A percentile compares a stretch with the other conserved stretches of the same genome.
Conservation (phyloP, 176 grass and related monocot genomes). For the Pontederia paniculata region DNA sequence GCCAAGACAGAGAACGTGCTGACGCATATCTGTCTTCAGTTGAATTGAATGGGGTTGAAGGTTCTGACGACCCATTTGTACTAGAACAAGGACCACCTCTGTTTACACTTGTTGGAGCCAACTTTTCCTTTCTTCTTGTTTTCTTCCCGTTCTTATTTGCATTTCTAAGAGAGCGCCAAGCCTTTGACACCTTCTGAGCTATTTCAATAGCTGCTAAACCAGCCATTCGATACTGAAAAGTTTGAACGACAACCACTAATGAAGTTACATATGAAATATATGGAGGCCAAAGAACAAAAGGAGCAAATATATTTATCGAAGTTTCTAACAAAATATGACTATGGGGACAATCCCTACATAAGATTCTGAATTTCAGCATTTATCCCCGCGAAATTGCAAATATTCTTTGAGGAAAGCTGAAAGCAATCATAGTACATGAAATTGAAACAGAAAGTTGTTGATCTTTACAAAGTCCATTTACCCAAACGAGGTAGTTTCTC, state of each 20-base stretch:
- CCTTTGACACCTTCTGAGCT: slow-evolving; percentile 90
- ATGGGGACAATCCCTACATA: too few species aligned
- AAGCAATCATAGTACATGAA: too few species aligned
- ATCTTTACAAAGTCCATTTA: too few species aligned
- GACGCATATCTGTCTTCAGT: slow-evolving; percentile 63
- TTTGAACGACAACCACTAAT: slow-evolving; percentile 7
- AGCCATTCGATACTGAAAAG: slow-evolving; percentile 76
- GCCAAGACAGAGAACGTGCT: slow-evolving; percentile 62
- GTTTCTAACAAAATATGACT: too few species aligned
- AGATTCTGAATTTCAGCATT: too few species aligned
- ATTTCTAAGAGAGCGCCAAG: slow-evolving; percentile 78
- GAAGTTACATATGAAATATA: too few species aligned
- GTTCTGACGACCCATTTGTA: slow-evolving; percentile 50
- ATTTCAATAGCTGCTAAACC: slow-evolving; percentile 97
- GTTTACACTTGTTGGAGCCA: slow-evolving; percentile 53
- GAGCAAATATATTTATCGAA: too few species aligned
- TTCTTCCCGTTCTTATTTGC: slow-evolving; percentile 60
- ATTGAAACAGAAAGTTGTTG: too few species aligned
- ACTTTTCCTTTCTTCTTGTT: slow-evolving; percentile 74
- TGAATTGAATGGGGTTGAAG: slow-evolving; percentile 34
- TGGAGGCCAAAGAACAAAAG: too few species aligned
- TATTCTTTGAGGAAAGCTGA: too few species aligned
- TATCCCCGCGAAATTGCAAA: too few species aligned
- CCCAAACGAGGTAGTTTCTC: too few species aligned
- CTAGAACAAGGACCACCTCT: slow-evolving; percentile 67